Evolutionary conservation across 1,284 basidiomycete genomes (phyloP).

Genomic region (Irpex sp.): DNA sequence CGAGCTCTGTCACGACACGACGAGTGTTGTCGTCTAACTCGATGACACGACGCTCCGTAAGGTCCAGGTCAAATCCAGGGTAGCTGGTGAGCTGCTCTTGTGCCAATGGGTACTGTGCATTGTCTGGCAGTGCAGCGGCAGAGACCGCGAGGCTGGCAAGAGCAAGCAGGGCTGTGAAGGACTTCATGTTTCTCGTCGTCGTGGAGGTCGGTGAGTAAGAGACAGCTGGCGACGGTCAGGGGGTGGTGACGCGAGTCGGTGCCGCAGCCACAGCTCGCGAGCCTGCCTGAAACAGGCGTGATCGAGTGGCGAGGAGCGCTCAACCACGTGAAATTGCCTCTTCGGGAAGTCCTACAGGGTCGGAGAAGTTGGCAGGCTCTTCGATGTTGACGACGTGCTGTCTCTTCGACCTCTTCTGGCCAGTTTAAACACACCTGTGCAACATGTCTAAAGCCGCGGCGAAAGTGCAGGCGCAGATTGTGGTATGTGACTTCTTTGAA

Average conservation of each 20-base stretch:
- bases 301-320: neutral
- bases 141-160: conserved; percentile 24
- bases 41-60: conserved; percentile 70
- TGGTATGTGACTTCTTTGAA: conserved; percentile 41
- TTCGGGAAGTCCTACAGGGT: neutral
- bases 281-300: neutral
- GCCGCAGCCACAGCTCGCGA: neutral
- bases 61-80: conserved; percentile 55
- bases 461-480: conserved; percentile 57
- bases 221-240: neutral
- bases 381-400: neutral
- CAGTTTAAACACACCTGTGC: neutral
- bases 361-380: neutral
- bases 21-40: conserved; percentile 68
- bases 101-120: conserved; percentile 20
- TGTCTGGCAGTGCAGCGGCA: conserved; percentile 17
- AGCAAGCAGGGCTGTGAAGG: conserved; percentile 36
- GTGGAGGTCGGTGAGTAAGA: neutral
- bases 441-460: conserved; percentile 56
- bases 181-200: conserved; percentile 42
- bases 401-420: neutral
- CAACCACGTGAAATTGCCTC: conserved; percentile 3
- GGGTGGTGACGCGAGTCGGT: neutral
- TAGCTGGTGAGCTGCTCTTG: conserved; percentile 15
- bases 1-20: conserved; percentile 78